These are phyloP conservation scores for Luffa acutangula DNA, from an alignment of 306 rosid genomes.

Conservation along the genomic window DNA sequence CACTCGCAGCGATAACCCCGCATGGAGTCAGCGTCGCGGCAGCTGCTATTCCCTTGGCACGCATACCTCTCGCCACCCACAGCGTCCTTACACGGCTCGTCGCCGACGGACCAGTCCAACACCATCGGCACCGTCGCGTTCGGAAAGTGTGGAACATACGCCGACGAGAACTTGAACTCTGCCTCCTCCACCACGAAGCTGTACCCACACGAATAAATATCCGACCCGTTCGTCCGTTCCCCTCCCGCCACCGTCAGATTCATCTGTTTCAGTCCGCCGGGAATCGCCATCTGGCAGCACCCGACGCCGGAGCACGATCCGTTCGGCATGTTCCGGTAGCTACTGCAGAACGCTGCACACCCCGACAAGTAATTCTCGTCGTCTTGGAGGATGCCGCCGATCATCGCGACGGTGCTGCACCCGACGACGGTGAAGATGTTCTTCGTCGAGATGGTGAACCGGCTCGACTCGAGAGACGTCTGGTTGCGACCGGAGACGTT, in stretches of 20 bases:
- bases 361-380: background rate
- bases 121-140: conserved; percentile 1
- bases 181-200: conserved; percentile 7
- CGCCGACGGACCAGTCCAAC: conserved; percentile 14
- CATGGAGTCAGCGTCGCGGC: background rate
- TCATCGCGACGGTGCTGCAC: background rate
- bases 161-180: background rate
- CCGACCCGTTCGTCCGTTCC: background rate
- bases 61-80: background rate
- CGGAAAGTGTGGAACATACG: background rate
- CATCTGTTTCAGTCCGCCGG: conserved; percentile 3
- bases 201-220: conserved; percentile 11
- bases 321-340: background rate
- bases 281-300: conserved; percentile 15
- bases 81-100: background rate
- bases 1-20: conserved; percentile 20
- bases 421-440: background rate
- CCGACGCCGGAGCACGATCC: conserved; percentile 14
- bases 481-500: background rate
- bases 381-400: background rate
- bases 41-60: conserved; percentile 6
- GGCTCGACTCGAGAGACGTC: background rate
- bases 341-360: background rate
- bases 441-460: background rate
- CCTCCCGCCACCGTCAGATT: background rate